Evolutionary conservation across 805 yeast species (phyloP).

Genomic region (Yarrowia sp.): DNA sequence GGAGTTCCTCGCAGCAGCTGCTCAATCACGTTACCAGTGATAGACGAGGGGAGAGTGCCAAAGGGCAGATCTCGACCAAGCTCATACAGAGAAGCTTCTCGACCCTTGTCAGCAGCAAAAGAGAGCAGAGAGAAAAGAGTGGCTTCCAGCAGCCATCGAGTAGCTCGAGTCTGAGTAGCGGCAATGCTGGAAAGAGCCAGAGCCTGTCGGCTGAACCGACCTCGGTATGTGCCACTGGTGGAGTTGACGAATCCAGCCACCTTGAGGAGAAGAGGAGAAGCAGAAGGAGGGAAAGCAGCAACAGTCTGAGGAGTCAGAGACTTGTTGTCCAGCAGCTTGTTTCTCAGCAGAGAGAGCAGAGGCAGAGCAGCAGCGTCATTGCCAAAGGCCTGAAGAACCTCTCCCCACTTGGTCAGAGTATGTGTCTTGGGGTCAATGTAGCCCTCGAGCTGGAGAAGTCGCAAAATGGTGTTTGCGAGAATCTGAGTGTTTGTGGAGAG

Average conservation of each 20-base stretch:
- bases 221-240: constrained; percentile 45
- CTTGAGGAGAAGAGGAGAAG: constrained; percentile 50
- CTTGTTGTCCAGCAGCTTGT: constrained; percentile 34
- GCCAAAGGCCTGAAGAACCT: constrained; percentile 41
- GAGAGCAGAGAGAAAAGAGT: constrained; percentile 51
- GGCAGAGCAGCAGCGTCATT: constrained; percentile 28
- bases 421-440: constrained; percentile 43
- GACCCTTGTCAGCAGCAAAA: constrained; percentile 52
- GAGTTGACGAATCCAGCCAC: constrained; percentile 43
- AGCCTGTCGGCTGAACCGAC: constrained; percentile 67
- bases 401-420: constrained; percentile 53
- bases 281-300: constrained; percentile 44
- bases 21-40: constrained; percentile 40
- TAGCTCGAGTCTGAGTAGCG: constrained; percentile 49
- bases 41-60: constrained; percentile 67
- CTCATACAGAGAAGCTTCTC: constrained; percentile 57
- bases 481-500: constrained; percentile 49
- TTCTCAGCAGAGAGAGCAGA: constrained; percentile 32
- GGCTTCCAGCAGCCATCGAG: constrained; percentile 56
- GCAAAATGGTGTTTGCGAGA: constrained; percentile 53
- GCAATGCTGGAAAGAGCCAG: constrained; percentile 66
- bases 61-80: constrained; percentile 49
- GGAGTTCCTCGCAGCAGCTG: constrained; percentile 21
- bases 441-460: constrained; percentile 54
- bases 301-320: constrained; percentile 42